These are phyloP conservation scores for Claviceps sp. DNA, from an alignment of 2,329 filamentous ascomycete species.

Conservation along the genomic window DNA sequence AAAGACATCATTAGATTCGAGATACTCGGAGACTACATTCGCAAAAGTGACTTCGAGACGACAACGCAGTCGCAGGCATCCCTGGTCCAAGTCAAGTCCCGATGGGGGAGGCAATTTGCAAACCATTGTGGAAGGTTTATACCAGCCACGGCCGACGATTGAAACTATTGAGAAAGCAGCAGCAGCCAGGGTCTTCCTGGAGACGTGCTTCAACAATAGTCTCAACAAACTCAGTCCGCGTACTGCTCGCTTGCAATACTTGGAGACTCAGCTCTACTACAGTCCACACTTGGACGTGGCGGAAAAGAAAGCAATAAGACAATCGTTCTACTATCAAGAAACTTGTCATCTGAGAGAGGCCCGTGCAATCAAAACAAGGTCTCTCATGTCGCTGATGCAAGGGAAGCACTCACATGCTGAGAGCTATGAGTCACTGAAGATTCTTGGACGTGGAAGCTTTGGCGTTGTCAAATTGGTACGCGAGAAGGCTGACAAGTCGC, in stretches of 20 bases:
- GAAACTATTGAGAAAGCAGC: conserved; percentile 64
- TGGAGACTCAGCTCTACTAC: conserved; percentile 40
- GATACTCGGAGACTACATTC: conserved; percentile 10
- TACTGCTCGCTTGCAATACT: conserved; percentile 17
- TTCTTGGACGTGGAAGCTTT: conserved; percentile 88
- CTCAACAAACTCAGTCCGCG: conserved; percentile 31
- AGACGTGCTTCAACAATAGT: conserved; percentile 68
- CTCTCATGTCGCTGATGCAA: conserved; percentile 4
- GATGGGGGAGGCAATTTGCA: conserved; percentile 19
- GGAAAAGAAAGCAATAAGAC: conserved; percentile 40
- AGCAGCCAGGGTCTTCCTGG: conserved; percentile 74
- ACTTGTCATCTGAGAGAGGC: conserved; percentile 60
- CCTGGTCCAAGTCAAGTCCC: conserved; percentile 23
- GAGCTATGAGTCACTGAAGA: conserved; percentile 62
- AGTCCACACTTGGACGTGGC: conserved; percentile 36
- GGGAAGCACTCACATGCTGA: conserved; percentile 11
- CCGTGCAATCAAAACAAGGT: conserved; percentile 43
- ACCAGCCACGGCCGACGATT: conserved; percentile 20
- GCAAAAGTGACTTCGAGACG: conserved; percentile 12
- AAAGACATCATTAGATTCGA: conserved; percentile 23
- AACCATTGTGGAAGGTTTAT: conserved; percentile 20
- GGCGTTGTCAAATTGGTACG: conserved; percentile 79
- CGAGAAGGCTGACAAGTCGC: conserved; percentile 34
- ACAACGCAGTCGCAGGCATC: conserved; percentile 17
- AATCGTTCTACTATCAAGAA: conserved; percentile 53